Percentiles rank a stretch among this genome's conserved stretches.
phyloP scores from a whole-genome alignment of 495 filamentous ascomycete species.

The Daldinia childiae region DNA sequence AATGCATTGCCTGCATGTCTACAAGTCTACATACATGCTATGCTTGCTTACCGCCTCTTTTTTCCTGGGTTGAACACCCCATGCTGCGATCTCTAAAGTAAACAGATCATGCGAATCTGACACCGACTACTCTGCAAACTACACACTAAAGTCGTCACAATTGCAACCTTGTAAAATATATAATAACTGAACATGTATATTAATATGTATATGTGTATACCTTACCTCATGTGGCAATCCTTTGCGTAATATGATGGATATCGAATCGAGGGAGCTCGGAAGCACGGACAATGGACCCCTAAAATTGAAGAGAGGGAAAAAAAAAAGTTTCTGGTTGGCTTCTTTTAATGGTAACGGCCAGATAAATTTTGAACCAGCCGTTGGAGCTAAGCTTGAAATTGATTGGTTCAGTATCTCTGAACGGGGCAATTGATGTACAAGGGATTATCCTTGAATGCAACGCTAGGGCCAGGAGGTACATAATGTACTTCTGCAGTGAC shows the following conservation, averaged over 20 bases:
- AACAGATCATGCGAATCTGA: conserved; percentile 38
- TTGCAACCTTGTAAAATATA: neutral
- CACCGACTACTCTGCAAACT: conserved; percentile 13
- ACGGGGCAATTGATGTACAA: conserved; percentile 40
- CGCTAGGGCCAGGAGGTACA: conserved; percentile 22
- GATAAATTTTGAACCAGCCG: conserved; percentile 32
- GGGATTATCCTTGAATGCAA: conserved; percentile 33
- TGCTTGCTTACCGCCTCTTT: conserved; percentile 48
- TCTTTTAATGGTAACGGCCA: conserved; percentile 26
- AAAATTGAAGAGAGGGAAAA: conserved; percentile 15
- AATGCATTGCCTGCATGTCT: conserved; percentile 44
- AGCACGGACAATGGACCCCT: conserved; percentile 32
- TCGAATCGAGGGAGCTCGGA: conserved; percentile 13
- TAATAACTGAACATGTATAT: neutral
- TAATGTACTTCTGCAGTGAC: conserved; percentile 20
- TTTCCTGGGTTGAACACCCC: conserved; percentile 13
- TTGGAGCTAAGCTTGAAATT: conserved; percentile 10
- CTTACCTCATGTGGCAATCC: conserved; percentile 28
- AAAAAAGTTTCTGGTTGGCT: conserved; percentile 21
- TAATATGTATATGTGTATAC: conserved; percentile 1
- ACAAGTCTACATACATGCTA: neutral
- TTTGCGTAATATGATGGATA: conserved; percentile 35
- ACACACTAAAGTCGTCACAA: neutral
- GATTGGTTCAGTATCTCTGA: conserved; percentile 33
- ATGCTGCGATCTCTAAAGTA: conserved; percentile 37